Percentiles rank a stretch among this genome's conserved stretches.
Conservation (phyloP, 495 filamentous ascomycete species). For the Zalerion maritima region DNA sequence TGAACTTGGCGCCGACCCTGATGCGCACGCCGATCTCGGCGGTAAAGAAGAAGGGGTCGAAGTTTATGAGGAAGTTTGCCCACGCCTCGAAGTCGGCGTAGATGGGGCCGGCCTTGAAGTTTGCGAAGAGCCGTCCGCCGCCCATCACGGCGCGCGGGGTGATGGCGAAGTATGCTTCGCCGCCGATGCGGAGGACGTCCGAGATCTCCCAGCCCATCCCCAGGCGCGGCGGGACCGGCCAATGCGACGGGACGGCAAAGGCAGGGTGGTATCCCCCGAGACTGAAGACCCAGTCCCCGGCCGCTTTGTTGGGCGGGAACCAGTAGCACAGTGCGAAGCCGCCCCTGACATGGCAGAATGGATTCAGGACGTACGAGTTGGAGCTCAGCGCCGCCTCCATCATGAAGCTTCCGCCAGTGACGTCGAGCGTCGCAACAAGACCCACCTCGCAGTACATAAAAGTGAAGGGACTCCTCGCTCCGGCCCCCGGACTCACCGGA, state of each 20-base stretch:
- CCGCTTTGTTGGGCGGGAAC: slow-evolving; percentile 20
- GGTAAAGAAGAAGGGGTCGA: slow-evolving; percentile 30
- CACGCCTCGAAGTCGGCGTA: slow-evolving; percentile 29
- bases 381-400: slow-evolving; percentile 30
- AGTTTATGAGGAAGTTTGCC: slow-evolving; percentile 36
- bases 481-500: slow-evolving; percentile 2
- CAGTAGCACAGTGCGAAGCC: slow-evolving; percentile 33
- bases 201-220: slow-evolving; percentile 25
- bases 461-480: slow-evolving; percentile 1
- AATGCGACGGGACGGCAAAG: slow-evolving; percentile 22
- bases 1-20: slow-evolving; percentile 22
- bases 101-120: slow-evolving; percentile 16
- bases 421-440: slow-evolving; percentile 20
- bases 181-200: slow-evolving; percentile 19
- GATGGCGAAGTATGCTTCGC: slow-evolving; percentile 37
- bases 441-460: slow-evolving; percentile 30
- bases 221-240: slow-evolving; percentile 29
- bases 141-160: slow-evolving; percentile 37
- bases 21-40: slow-evolving; percentile 23
- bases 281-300: slow-evolving; percentile 38
- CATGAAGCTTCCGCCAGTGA: slow-evolving; percentile 20
- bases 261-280: slow-evolving; percentile 35
- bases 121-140: slow-evolving; percentile 22
- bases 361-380: slow-evolving; percentile 24
- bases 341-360: slow-evolving; percentile 31